Evolutionary conservation across 805 yeast genomes (phyloP), one percentile per base, ranked within the genome.

Genomic region (Myxozyma monticola): DNA sequence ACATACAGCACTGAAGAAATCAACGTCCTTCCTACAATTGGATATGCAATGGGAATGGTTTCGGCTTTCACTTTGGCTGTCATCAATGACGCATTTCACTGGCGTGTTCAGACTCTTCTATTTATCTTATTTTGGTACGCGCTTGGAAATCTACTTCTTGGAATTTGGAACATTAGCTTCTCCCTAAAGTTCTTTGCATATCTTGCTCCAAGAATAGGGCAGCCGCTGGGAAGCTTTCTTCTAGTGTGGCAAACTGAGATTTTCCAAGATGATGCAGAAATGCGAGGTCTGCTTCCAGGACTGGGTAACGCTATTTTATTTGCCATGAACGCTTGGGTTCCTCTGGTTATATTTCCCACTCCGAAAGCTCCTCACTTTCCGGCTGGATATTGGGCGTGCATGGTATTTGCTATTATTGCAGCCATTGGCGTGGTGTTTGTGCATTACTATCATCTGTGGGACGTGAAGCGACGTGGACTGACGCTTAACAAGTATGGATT

Each of bases 281-380:
- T 58, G 9, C 56, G 66, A 31, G 49, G 62, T 35, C 51, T 64
- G 43, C 56, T 60, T 31, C 60, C 65, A 34, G 69, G 64, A 20
- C 59, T 66, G 14, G 68, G 65, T 17, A 66, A 67, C 39, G 62
- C 67, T 2, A 40, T 67, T 35, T 53, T 66, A 1, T 66, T 59
- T 45, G 62, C 68, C 4, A 62, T 68, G 30, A 63, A 62, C 42
- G 69, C 72, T n/a, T 68, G 70, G 67, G 42, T 69, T 29, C 72
- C 71, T 33, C 57, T 68, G 7, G 55, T 66, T 15, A 54, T 69
- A 20, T 69, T 59, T 53, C 68, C 69, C 17, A 63, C 71, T 10
- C 58, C 62, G 21, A 57, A 65, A 21, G 72, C 73, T 1, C 73
- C 72, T 14, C 62, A 58, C 39, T 69, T 66, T 29, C 45, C 41